phyloP scores from a whole-genome alignment of 2,329 filamentous ascomycete species.

The Trichoderma brevicompactum region DNA sequence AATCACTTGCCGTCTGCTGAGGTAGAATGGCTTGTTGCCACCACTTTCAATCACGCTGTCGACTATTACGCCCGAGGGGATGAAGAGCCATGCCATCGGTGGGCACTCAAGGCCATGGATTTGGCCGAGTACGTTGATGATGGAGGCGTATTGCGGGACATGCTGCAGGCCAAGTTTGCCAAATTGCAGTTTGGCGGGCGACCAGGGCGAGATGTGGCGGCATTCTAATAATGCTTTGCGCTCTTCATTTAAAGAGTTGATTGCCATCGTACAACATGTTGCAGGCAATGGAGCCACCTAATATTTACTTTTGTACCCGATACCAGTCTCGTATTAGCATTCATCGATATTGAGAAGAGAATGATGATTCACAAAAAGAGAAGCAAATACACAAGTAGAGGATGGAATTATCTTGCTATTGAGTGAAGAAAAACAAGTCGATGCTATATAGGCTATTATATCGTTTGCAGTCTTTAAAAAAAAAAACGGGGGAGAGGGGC shows the following conservation, averaged over 20 bases:
- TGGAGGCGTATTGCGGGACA: constrained; percentile 49
- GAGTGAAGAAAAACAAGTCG: not conserved
- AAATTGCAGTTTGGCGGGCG: constrained; percentile 41
- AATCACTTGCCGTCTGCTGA: constrained; percentile 66
- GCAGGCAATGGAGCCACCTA: not conserved
- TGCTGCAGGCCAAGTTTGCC: constrained; percentile 51
- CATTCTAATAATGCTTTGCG: not conserved
- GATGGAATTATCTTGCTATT: not conserved
- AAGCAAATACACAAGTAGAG: not conserved
- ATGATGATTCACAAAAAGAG: not conserved
- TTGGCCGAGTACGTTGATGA: constrained; percentile 65
- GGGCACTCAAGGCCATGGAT: constrained; percentile 66
- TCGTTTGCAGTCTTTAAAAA: not conserved
- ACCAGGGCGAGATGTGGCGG: not conserved
- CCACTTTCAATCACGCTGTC: constrained; percentile 70
- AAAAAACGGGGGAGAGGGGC: no score
- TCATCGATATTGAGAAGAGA: not conserved
- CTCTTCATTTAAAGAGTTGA: not conserved
- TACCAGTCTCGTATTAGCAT: not conserved
- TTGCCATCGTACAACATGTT: not conserved
- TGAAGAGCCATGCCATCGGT: constrained; percentile 59
- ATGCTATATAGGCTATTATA: constrained; percentile 12
- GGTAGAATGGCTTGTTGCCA: constrained; percentile 75
- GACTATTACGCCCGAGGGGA: constrained; percentile 65
- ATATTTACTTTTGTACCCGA: not conserved